phyloP scores from a whole-genome alignment of 192 early-diverging fungal species.

The Jimgerdemannia lactiflua region DNA sequence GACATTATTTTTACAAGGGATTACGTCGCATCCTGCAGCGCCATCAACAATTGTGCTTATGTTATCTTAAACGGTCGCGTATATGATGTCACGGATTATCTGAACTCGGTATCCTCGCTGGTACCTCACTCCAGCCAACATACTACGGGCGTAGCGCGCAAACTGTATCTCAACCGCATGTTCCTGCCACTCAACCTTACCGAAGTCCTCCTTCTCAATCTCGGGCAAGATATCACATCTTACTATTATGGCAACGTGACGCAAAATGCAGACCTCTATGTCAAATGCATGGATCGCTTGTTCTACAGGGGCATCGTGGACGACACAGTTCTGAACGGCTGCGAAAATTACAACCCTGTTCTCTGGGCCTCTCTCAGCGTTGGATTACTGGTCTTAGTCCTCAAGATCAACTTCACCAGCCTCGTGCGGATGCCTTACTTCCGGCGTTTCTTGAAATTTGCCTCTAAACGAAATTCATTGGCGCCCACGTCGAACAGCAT shows the following conservation, averaged over 20 bases:
- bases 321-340: slow-evolving; percentile 12
- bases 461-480: neutral
- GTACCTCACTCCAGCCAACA: neutral
- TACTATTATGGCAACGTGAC: slow-evolving; percentile 26
- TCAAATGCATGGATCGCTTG: slow-evolving; percentile 18
- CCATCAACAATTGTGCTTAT: slow-evolving; percentile 13
- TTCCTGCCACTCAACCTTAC: slow-evolving; percentile 28
- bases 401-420: slow-evolving; percentile 37
- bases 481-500: neutral
- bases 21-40: slow-evolving; percentile 13
- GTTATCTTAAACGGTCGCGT: slow-evolving; percentile 29
- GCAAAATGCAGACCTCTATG: slow-evolving; percentile 7
- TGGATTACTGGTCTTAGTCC: slow-evolving; percentile 24
- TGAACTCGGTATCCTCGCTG: slow-evolving; percentile 6
- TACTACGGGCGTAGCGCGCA: slow-evolving; percentile 24
- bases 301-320: slow-evolving; percentile 26
- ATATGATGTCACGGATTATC: slow-evolving; percentile 34
- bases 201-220: slow-evolving; percentile 24
- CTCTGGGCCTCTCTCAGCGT: slow-evolving; percentile 34
- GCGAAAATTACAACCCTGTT: slow-evolving; percentile 28
- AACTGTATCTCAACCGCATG: slow-evolving; percentile 28
- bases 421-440: slow-evolving; percentile 13
- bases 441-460: slow-evolving; percentile 10
- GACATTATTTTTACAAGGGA: slow-evolving; percentile 19
- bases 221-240: slow-evolving; percentile 28